Base-by-base conservation (phyloP, 352 stramenopile genomes). In the Lagenidium giganteum region DNA sequence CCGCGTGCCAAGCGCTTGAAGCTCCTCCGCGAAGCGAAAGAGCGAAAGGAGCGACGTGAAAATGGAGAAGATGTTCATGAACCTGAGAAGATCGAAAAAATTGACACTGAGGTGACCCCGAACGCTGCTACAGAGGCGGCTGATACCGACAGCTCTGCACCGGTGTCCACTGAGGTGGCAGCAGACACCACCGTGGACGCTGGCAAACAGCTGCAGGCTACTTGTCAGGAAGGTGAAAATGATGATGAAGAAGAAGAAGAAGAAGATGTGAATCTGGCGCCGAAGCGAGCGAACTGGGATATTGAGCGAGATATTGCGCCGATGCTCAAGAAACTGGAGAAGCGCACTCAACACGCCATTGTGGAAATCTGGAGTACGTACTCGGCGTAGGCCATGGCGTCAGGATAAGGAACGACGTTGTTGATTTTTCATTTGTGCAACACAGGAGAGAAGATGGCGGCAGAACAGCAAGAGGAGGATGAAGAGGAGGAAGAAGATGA, bases 281-380 rank as follows among this genome's bases (percentile, higher is more conserved):
- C 76, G 8, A 87, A 85, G 54, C 73, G 72, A 16, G 73, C 76
- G 20, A 89, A 85, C 34, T 89, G 74, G 74, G 76, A 89, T 44
- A 81, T 89, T 33, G 74, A 87, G 47, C 69, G 76, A 11, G 74
- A 85, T 27, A 80, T 89, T 39, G 76, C 73, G 18, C 77, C 77
- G 18, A 78, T 87, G 67, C 62, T 89, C 20, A 81, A 83, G 51
- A 89, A 84, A 38, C 53, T 89, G 13, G 76, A 89, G 43, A 65
- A 66, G 35, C 73, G 76, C 45, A 89, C 76, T 27, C 76, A 87
- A 44, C 74, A 87, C 42, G 60, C 69, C 20, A 81, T 89, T 38
- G 76, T 85, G 28, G 73, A 89, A 51, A 84, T 89, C 47, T 43
- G 87, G 18, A 70, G 73, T 86, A 59, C 51, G 73, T 69, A 37